Evolutionary conservation across 805 yeast genomes (phyloP).

Genomic region (Vanderwaltozyma yarrowii): DNA sequence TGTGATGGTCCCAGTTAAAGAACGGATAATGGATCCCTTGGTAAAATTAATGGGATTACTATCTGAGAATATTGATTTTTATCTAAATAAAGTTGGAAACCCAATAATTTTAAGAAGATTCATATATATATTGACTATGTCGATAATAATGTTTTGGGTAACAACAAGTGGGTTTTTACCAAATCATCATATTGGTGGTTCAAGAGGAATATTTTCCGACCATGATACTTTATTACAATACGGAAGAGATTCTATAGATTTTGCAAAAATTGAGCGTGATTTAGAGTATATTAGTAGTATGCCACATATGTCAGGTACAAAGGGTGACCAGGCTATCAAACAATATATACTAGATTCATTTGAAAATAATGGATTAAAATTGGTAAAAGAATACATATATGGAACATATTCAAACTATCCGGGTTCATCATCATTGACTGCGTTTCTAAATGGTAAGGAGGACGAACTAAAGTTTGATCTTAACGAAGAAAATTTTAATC

Average conservation of each 20-base stretch:
- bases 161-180: conserved; percentile 45
- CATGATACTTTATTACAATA: conserved; percentile 38
- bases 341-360: conserved; percentile 52
- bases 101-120: conserved; percentile 72
- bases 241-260: conserved; percentile 39
- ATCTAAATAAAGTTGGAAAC: conserved; percentile 59
- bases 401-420: conserved; percentile 61
- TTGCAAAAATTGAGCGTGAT: conserved; percentile 49
- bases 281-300: conserved; percentile 61
- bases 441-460: conserved; percentile 16
- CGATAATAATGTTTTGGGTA: conserved; percentile 42
- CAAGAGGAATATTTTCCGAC: conserved; percentile 52
- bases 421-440: conserved; percentile 20
- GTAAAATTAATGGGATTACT: conserved; percentile 8
- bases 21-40: conserved; percentile 29
- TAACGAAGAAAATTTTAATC: conserved; percentile 44
- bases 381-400: conserved; percentile 32
- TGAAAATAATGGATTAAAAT: conserved; percentile 41
- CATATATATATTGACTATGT: conserved; percentile 52
- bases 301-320: conserved; percentile 80
- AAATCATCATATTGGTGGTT: conserved; percentile 27
- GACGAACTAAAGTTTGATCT: conserved; percentile 17
- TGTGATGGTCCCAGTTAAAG: conserved; percentile 4
- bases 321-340: conserved; percentile 67
- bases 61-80: conserved; percentile 38